A percentile compares a stretch with the other conserved stretches of the same genome.
These are phyloP conservation scores for Calonectria hongkongensis DNA, from an alignment of 2,329 filamentous ascomycete genomes.

Conservation along the genomic window DNA sequence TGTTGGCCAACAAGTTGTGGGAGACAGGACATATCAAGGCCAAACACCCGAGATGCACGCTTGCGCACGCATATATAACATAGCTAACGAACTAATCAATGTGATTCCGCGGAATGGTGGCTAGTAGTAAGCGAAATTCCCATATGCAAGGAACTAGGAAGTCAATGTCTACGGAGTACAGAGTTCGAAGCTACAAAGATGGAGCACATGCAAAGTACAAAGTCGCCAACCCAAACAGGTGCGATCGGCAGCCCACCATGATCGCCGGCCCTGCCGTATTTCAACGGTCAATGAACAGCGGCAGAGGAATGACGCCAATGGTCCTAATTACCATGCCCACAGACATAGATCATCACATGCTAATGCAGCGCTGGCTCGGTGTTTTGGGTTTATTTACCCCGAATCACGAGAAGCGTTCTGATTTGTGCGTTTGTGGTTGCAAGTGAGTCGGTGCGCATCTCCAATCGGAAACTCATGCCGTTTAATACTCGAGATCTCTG, in stretches of 20 bases:
- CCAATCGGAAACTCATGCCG: constrained; percentile 12
- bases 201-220: background rate
- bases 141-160: background rate
- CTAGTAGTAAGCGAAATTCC: background rate
- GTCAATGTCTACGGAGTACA: background rate
- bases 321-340: background rate
- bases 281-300: constrained; percentile 4
- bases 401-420: background rate
- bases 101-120: background rate
- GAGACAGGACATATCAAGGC: background rate
- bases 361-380: constrained; percentile 9
- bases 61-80: background rate
- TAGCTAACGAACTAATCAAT: background rate
- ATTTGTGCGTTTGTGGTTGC: background rate
- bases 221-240: background rate
- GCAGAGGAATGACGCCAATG: constrained; percentile 17
- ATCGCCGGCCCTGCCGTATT: background rate
- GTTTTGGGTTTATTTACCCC: constrained; percentile 19
- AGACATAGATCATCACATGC: constrained; percentile 20
- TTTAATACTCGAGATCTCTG: background rate
- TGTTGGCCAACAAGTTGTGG: background rate
- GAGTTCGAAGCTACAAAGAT: constrained; percentile 1
- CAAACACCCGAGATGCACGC: background rate
- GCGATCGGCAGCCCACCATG: constrained; percentile 11
- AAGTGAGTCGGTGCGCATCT: constrained; percentile 6